Conservation (phyloP, 441 rosid species). For the Theobroma grandiflorum region DNA sequence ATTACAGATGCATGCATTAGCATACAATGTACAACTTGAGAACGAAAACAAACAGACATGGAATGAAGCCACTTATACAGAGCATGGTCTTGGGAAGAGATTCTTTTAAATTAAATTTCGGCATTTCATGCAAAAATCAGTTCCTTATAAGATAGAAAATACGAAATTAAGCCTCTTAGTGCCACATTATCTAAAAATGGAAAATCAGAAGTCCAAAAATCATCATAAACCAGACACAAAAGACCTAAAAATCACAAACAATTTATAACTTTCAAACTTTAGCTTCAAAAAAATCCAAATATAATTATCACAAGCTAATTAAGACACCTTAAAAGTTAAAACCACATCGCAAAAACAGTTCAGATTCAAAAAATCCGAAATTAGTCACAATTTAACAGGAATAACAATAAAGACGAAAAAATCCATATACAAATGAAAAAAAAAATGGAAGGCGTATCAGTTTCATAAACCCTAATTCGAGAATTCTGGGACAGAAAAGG, state of each 20-base stretch:
- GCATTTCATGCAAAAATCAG: background rate
- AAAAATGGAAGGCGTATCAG: background rate
- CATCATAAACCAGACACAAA: background rate
- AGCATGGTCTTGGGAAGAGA: background rate
- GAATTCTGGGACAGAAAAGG: background rate
- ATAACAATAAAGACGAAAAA: background rate
- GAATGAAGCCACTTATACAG: background rate
- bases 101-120: no score
- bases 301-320: background rate
- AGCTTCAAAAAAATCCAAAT: slow-evolving; percentile 1
- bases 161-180: background rate
- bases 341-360: background rate
- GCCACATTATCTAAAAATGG: background rate
- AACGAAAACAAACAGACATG: background rate
- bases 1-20: background rate
- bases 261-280: background rate
- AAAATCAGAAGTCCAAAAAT: background rate
- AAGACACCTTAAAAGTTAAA: background rate
- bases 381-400: background rate
- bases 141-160: background rate
- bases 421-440: background rate
- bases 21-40: background rate
- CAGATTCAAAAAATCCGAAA: background rate
- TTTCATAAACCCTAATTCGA: slow-evolving; percentile 43
- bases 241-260: background rate